These are phyloP conservation scores for Torulaspora franciscae DNA, from an alignment of 805 yeast genomes.

Conservation along the genomic window DNA sequence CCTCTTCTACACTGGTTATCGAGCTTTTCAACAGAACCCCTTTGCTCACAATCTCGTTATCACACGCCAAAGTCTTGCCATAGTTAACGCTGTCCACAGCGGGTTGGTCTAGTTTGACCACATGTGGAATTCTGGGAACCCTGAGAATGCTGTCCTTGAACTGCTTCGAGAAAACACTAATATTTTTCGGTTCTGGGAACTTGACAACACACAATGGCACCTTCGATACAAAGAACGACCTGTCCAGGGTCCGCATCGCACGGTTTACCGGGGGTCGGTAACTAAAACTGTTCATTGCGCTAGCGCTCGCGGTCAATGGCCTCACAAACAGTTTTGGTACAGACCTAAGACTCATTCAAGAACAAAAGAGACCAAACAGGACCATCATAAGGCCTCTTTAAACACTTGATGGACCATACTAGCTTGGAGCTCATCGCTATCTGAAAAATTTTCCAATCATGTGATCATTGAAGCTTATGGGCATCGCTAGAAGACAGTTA, in stretches of 20 bases:
- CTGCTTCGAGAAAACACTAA: slow-evolving; percentile 57
- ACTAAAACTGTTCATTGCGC: slow-evolving; percentile 12
- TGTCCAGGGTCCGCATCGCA: slow-evolving; percentile 61
- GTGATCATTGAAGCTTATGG: neutral
- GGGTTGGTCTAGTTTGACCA: slow-evolving; percentile 42
- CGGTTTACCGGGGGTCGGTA: slow-evolving; percentile 63
- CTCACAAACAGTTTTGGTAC: slow-evolving; percentile 1
- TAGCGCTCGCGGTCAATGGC: slow-evolving; percentile 2
- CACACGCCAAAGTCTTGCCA: slow-evolving; percentile 24
- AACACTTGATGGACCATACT: neutral
- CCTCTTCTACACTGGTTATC: slow-evolving; percentile 39
- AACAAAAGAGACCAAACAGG: neutral
- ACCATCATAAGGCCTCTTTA: neutral
- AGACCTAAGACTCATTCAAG: slow-evolving; percentile 7
- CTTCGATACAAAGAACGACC: slow-evolving; percentile 53
- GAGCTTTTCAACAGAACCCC: slow-evolving; percentile 57
- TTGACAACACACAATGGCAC: slow-evolving; percentile 61
- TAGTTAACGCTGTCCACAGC: slow-evolving; percentile 12
- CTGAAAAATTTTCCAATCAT: slow-evolving; percentile 18
- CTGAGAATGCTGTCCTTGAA: slow-evolving; percentile 59
- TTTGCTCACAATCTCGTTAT: slow-evolving; percentile 29
- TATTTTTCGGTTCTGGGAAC: slow-evolving; percentile 59
- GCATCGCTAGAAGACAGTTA: neutral
- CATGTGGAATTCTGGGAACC: slow-evolving; percentile 65
- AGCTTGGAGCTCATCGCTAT: slow-evolving; percentile 8